Percentiles rank a stretch among this genome's conserved stretches.
phyloP scores from a whole-genome alignment of 768 basidiomycete species.

The Gloeophyllum trabeum region DNA sequence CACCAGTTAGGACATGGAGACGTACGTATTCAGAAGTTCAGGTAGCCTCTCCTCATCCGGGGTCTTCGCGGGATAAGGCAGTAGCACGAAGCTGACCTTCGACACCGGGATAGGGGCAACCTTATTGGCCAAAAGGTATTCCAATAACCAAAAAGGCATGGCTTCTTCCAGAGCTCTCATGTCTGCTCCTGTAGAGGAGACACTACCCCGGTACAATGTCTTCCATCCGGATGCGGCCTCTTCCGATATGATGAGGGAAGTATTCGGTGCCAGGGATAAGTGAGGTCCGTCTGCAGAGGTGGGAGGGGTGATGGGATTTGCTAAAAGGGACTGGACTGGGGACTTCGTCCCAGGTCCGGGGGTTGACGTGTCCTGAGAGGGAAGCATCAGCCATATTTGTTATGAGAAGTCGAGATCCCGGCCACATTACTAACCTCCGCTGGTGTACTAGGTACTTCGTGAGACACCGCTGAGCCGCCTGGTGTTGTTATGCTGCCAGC shows the following conservation, averaged over 20 bases:
- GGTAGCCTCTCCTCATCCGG: conserved; percentile 52
- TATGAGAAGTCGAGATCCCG: no score
- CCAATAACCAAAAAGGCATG: conserved; percentile 83
- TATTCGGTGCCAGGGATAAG: conserved; percentile 43
- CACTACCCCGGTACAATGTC: conserved; percentile 65
- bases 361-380: conserved; percentile 1
- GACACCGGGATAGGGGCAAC: conserved; percentile 35
- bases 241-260: conserved; percentile 70
- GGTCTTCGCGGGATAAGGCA: conserved; percentile 61
- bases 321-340: conserved; percentile 41
- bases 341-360: conserved; percentile 28
- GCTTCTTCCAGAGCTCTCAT: conserved; percentile 50
- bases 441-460: neutral
- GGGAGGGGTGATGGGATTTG: conserved; percentile 53
- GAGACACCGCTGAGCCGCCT: neutral
- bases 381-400: no score
- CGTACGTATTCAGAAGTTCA: conserved; percentile 79
- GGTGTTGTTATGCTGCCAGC: neutral
- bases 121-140: conserved; percentile 71
- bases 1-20: conserved; percentile 7
- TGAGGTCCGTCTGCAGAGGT: conserved; percentile 62
- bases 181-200: conserved; percentile 45
- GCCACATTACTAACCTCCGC: neutral
- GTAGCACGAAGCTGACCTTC: conserved; percentile 84
- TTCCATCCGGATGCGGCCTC: conserved; percentile 68